Evolutionary conservation across 1,139 yeast species (phyloP).

Genomic region (Protomyces inouyei): DNA sequence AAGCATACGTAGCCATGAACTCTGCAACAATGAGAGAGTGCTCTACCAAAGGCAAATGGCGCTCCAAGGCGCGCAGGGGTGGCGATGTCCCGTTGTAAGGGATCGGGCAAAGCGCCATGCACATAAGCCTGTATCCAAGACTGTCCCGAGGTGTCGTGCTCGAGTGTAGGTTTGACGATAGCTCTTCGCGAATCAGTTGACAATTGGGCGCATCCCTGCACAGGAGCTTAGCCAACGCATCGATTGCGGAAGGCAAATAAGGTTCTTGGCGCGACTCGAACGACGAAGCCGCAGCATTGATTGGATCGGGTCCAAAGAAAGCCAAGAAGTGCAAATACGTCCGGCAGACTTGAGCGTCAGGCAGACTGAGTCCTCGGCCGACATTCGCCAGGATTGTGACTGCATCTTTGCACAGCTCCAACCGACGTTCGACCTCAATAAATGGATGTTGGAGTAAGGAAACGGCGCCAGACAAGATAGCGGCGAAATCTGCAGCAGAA

Average conservation of each 20-base stretch:
- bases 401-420: slow-evolving; percentile 6
- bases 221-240: slow-evolving; percentile 15
- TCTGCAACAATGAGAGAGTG: slow-evolving; percentile 17
- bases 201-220: slow-evolving; percentile 14
- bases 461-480: neutral
- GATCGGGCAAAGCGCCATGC: neutral
- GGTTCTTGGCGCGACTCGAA: neutral
- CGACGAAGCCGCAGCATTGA: neutral
- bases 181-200: slow-evolving; percentile 1
- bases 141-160: neutral
- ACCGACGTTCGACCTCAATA: neutral
- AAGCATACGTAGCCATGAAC: neutral
- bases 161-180: neutral
- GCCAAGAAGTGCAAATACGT: neutral
- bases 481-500: neutral
- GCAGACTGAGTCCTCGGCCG: neutral
- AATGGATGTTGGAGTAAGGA: neutral
- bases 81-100: neutral
- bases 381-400: slow-evolving; percentile 7
- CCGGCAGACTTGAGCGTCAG: neutral
- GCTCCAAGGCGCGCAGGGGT: neutral
- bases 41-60: slow-evolving; percentile 5
- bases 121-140: neutral
- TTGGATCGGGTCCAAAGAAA: neutral
- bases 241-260: slow-evolving; percentile 13